phyloP scores from a whole-genome alignment of 257 asterid species.

The Petunia axillaris region DNA sequence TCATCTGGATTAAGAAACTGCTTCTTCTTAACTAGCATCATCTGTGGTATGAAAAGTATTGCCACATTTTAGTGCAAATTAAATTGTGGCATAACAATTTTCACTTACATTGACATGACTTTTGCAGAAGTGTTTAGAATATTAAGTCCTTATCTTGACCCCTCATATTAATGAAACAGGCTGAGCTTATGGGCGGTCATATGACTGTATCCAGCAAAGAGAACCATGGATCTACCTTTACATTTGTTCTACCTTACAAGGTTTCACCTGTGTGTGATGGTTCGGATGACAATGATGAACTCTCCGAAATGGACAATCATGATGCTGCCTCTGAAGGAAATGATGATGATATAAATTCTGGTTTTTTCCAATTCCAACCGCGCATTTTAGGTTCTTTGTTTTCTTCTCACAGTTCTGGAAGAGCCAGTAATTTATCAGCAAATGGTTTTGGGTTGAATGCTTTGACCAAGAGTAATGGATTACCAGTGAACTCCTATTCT shows the following conservation, averaged over 20 bases:
- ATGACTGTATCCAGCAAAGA: constrained; percentile 75
- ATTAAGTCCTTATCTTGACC: not conserved
- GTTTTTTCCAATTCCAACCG: constrained; percentile 74
- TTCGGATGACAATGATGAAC: constrained; percentile 73
- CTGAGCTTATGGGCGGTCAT: constrained; percentile 96
- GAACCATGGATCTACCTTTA: constrained; percentile 76
- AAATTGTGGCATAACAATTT: not conserved
- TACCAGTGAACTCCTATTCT: constrained; percentile 41
- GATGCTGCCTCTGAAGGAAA: constrained; percentile 46
- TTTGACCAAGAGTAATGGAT: constrained; percentile 34
- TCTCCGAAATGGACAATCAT: constrained; percentile 56
- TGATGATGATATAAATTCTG: constrained; percentile 67
- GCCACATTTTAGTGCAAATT: not conserved
- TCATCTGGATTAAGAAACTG: not conserved
- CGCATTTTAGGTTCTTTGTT: constrained; percentile 69
- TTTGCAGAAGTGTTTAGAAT: not conserved
- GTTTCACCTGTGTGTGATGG: constrained; percentile 57
- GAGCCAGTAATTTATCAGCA: constrained; percentile 53
- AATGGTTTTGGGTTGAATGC: constrained; percentile 39
- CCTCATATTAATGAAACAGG: constrained; percentile 44
- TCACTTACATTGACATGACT: not conserved
- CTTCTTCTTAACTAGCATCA: not conserved
- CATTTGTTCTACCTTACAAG: constrained; percentile 76
- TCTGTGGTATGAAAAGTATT: not conserved
- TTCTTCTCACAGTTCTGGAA: constrained; percentile 53